These are phyloP conservation scores for Penicillium malachiteum DNA, from an alignment of 495 filamentous ascomycete genomes.

Conservation along the genomic window DNA sequence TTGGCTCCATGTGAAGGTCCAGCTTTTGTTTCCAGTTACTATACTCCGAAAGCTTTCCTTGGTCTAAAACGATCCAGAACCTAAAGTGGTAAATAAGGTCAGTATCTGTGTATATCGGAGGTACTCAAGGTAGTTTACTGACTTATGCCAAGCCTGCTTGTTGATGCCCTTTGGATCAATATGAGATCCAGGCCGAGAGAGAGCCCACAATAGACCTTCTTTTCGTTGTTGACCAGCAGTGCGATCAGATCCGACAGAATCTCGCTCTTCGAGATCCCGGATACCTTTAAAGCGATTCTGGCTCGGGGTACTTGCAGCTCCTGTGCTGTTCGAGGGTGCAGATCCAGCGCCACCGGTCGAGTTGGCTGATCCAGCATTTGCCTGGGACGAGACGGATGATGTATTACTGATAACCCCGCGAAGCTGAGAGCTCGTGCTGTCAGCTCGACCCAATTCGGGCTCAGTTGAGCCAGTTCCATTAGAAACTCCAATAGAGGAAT, in stretches of 20 bases:
- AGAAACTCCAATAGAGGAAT: slow-evolving; percentile 24
- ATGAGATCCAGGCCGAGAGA: slow-evolving; percentile 90
- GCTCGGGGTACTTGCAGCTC: slow-evolving; percentile 41
- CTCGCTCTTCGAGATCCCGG: slow-evolving; percentile 83
- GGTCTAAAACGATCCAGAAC: slow-evolving; percentile 97
- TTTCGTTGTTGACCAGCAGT: slow-evolving; percentile 63
- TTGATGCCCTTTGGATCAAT: slow-evolving; percentile 93
- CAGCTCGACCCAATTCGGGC: slow-evolving; percentile 64
- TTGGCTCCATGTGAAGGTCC: slow-evolving; percentile 96
- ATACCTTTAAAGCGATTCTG: slow-evolving; percentile 80
- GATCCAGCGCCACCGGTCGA: slow-evolving; percentile 26
- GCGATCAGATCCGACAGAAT: slow-evolving; percentile 47
- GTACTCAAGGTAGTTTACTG: slow-evolving; percentile 40
- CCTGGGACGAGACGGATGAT: slow-evolving; percentile 48
- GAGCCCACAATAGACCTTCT: slow-evolving; percentile 91
- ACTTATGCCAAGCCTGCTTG: slow-evolving; percentile 99
- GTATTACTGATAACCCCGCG: slow-evolving; percentile 48
- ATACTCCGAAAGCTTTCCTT: slow-evolving; percentile 94
- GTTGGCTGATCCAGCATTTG: slow-evolving; percentile 32
- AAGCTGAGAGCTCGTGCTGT: slow-evolving; percentile 69
- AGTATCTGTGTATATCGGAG: slow-evolving; percentile 2
- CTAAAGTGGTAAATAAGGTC: slow-evolving; percentile 40
- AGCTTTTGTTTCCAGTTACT: slow-evolving; percentile 99
- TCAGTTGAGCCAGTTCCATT: slow-evolving; percentile 53
- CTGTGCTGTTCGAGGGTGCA: slow-evolving; percentile 33